A percentile compares a stretch with the other conserved stretches of the same genome.
Evolutionary conservation across 1,284 basidiomycete genomes (phyloP).

Genomic region (Leccinum fallax): DNA sequence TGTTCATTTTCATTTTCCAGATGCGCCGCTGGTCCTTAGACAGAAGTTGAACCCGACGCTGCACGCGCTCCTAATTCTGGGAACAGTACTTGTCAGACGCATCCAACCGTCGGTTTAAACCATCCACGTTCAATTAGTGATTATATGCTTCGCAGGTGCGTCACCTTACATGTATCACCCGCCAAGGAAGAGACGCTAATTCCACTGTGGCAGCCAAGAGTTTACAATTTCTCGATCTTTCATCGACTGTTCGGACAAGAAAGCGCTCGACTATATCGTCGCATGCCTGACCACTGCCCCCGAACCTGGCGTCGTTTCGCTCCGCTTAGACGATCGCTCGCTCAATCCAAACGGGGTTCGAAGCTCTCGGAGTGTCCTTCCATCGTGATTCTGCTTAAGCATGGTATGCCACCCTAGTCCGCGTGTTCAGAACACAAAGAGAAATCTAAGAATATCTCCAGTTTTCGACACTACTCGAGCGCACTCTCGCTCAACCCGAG

Average conservation of each 20-base stretch:
- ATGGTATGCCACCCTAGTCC: too few relatives aligned
- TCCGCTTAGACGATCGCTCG: background rate
- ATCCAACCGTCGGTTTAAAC: conserved; percentile 79
- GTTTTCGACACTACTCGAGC: too few relatives aligned
- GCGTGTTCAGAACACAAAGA: too few relatives aligned
- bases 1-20: background rate
- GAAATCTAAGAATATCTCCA: too few relatives aligned
- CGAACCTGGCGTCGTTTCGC: background rate
- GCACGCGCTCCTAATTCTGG: conserved; percentile 58
- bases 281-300: background rate
- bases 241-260: background rate
- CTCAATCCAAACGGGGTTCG: background rate
- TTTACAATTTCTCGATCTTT: background rate
- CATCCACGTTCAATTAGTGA: conserved; percentile 65
- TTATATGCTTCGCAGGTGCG: background rate
- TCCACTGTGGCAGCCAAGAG: background rate
- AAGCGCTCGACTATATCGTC: background rate
- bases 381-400: too few relatives aligned
- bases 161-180: background rate
- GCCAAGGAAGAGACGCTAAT: background rate
- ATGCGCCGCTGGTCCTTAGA: conserved; percentile 10
- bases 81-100: conserved; percentile 85
- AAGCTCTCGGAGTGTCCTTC: too few relatives aligned
- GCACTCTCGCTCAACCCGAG: too few relatives aligned
- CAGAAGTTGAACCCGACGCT: conserved; percentile 88